These are phyloP conservation scores for Verruconis gallopava DNA, from an alignment of 2,329 filamentous ascomycete genomes.

Conservation along the genomic window DNA sequence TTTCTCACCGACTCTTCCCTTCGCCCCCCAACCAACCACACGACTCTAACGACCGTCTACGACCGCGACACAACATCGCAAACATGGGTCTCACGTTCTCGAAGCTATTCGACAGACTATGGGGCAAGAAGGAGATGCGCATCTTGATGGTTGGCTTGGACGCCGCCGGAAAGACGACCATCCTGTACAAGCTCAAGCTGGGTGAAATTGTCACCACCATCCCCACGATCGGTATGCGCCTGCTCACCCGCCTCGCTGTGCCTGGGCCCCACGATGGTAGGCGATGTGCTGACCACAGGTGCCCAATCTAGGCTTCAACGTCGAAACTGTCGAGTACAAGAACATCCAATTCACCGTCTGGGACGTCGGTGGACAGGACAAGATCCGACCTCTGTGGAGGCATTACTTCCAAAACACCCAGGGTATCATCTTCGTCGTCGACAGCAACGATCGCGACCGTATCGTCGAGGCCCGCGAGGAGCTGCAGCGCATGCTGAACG, in stretches of 20 bases:
- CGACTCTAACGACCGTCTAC: conserved; percentile 2
- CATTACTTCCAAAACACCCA: conserved; percentile 96
- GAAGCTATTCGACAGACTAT: conserved; percentile 97
- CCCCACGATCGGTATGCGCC: conserved; percentile 65
- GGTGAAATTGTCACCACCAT: conserved; percentile 98
- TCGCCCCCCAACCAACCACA: conserved; percentile 6
- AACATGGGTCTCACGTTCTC: conserved; percentile 88
- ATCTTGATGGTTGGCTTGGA: conserved; percentile 96
- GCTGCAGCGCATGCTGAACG: conserved; percentile 92
- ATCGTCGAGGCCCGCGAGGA: conserved; percentile 90
- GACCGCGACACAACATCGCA: conserved; percentile 30
- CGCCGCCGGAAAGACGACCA: conserved; percentile 96
- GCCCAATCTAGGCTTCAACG: conserved; percentile 86
- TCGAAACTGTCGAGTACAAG: conserved; percentile 97
- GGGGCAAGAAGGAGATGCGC: conserved; percentile 98
- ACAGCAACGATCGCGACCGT: conserved; percentile 81
- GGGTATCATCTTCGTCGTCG: conserved; percentile 96
- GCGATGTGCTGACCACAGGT: not conserved
- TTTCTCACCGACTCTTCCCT: conserved; percentile 9
- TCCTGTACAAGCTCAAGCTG: conserved; percentile 97
- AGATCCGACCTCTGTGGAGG: conserved; percentile 93
- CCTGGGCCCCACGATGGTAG: too few relatives aligned
- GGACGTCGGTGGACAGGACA: conserved; percentile 98
- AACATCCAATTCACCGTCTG: conserved; percentile 99
- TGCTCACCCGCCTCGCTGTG: too few relatives aligned